These are phyloP conservation scores for Neurospora sp. DNA, from an alignment of 495 filamentous ascomycete genomes.

Conservation along the genomic window DNA sequence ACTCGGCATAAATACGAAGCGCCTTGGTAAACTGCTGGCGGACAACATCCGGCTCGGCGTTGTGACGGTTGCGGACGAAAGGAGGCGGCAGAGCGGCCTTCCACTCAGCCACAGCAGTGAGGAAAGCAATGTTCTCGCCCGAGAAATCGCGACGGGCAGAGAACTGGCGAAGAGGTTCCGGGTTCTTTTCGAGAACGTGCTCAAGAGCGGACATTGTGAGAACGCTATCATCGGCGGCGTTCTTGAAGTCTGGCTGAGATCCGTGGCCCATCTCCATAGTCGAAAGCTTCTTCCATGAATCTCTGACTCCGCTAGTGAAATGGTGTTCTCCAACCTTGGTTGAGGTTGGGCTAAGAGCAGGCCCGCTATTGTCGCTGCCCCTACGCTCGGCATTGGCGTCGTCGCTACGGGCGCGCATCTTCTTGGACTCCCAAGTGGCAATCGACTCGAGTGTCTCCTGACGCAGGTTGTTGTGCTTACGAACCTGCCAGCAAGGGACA, in stretches of 20 bases:
- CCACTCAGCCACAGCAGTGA: slow-evolving; percentile 47
- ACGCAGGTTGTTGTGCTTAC: slow-evolving; percentile 14
- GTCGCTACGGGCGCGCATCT: slow-evolving; percentile 10
- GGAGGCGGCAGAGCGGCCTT: slow-evolving; percentile 21
- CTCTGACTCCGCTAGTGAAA: slow-evolving; percentile 1
- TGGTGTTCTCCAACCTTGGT: slow-evolving; percentile 12
- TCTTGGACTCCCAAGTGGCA: slow-evolving; percentile 22
- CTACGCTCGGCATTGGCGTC: neutral
- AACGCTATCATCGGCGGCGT: slow-evolving; percentile 28
- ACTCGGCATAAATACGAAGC: slow-evolving; percentile 47
- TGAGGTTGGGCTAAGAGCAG: slow-evolving; percentile 14
- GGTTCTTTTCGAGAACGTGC: slow-evolving; percentile 43
- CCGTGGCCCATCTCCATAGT: slow-evolving; percentile 11
- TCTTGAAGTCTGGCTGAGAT: slow-evolving; percentile 20
- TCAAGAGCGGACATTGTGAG: slow-evolving; percentile 51
- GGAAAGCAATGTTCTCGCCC: slow-evolving; percentile 59
- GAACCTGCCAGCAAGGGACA: slow-evolving; percentile 30
- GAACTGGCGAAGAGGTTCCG: slow-evolving; percentile 46
- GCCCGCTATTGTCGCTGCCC: neutral
- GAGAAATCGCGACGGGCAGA: slow-evolving; percentile 54
- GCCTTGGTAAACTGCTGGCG: slow-evolving; percentile 39
- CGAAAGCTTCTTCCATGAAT: slow-evolving; percentile 19
- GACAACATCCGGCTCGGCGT: slow-evolving; percentile 12
- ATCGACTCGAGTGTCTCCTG: slow-evolving; percentile 21
- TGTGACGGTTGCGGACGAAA: slow-evolving; percentile 11